These are phyloP conservation scores for Rhodotorula babjevae DNA, from an alignment of 768 basidiomycete species.

Conservation along the genomic window DNA sequence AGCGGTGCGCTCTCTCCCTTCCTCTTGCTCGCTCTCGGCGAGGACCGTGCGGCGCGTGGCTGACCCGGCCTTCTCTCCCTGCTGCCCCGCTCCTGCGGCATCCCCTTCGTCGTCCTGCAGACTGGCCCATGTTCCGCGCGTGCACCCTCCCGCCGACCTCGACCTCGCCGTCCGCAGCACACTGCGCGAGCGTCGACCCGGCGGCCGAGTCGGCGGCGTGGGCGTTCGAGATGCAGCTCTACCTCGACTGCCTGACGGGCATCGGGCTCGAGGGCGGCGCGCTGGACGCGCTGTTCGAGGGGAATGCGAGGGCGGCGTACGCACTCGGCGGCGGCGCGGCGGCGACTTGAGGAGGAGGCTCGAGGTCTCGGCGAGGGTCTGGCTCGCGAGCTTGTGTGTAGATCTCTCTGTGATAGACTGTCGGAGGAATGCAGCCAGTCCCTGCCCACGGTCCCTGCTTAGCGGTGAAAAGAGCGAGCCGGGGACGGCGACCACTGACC, in stretches of 20 bases:
- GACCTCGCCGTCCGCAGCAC: not conserved
- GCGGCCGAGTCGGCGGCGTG: slow-evolving; percentile 14
- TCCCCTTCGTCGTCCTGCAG: not conserved
- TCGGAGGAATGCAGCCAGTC: too few relatives aligned
- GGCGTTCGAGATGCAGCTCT: slow-evolving; percentile 35
- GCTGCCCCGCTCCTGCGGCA: too few relatives aligned
- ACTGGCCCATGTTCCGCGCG: slow-evolving; percentile 39
- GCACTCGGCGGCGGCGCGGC: not conserved
- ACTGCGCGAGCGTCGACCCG: not conserved
- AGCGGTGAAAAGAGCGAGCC: too few relatives aligned
- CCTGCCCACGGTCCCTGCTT: too few relatives aligned
- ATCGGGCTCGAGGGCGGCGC: slow-evolving; percentile 30
- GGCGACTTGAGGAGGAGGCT: too few relatives aligned
- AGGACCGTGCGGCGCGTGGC: too few relatives aligned
- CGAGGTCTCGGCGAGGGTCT: too few relatives aligned
- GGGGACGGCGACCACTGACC: too few relatives aligned
- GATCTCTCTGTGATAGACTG: too few relatives aligned
- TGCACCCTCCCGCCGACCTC: not conserved
- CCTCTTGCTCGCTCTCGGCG: too few relatives aligned
- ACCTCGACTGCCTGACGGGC: slow-evolving; percentile 28
- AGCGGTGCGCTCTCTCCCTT: slow-evolving; percentile 1
- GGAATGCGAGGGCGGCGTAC: slow-evolving; percentile 27
- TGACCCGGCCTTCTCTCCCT: too few relatives aligned
- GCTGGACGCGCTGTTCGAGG: slow-evolving; percentile 26
- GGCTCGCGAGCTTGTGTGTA: too few relatives aligned